Conservation (phyloP, 495 filamentous ascomycete genomes). For the Aspergillus cristatus region DNA sequence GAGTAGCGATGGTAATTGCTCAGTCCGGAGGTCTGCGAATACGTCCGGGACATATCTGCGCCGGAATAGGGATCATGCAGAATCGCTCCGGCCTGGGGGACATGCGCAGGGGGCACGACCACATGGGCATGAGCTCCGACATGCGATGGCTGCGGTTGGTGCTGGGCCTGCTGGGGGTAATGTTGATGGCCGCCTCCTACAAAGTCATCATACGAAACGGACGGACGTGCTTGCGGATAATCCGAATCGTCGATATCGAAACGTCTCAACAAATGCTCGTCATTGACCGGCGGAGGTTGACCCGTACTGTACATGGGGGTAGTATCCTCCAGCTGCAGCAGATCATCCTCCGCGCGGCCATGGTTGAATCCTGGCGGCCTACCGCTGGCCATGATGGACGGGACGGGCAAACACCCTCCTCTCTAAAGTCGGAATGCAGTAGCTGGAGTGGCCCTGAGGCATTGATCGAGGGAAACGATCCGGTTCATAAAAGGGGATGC, state of each 20-base stretch:
- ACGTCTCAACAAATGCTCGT: constrained; percentile 63
- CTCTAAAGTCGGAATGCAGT: constrained; percentile 11
- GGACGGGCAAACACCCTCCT: constrained; percentile 34
- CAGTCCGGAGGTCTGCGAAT: constrained; percentile 77
- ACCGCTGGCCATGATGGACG: constrained; percentile 46
- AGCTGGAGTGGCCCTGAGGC: constrained; percentile 32
- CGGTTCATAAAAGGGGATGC: neutral
- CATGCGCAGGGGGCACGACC: constrained; percentile 14
- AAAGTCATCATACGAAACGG: constrained; percentile 90
- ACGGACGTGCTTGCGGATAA: constrained; percentile 58
- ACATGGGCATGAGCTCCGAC: constrained; percentile 20
- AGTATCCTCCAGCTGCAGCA: constrained; percentile 64
- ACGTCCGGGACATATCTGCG: constrained; percentile 39
- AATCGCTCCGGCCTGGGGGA: constrained; percentile 22
- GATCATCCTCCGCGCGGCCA: constrained; percentile 59
- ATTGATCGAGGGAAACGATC: constrained; percentile 24
- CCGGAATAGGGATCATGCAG: constrained; percentile 40
- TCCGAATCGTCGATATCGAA: constrained; percentile 61
- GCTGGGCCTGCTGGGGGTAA: too few species aligned
- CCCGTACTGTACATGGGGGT: constrained; percentile 64
- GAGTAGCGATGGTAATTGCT: constrained; percentile 88
- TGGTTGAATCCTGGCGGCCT: constrained; percentile 55
- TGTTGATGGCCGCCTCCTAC: constrained; percentile 47
- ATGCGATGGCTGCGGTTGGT: constrained; percentile 38
- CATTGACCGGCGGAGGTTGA: constrained; percentile 60